Percentiles rank a stretch among this genome's conserved stretches.
Conservation (phyloP, 140 eudicot genomes). For the Anethum foeniculum region DNA sequence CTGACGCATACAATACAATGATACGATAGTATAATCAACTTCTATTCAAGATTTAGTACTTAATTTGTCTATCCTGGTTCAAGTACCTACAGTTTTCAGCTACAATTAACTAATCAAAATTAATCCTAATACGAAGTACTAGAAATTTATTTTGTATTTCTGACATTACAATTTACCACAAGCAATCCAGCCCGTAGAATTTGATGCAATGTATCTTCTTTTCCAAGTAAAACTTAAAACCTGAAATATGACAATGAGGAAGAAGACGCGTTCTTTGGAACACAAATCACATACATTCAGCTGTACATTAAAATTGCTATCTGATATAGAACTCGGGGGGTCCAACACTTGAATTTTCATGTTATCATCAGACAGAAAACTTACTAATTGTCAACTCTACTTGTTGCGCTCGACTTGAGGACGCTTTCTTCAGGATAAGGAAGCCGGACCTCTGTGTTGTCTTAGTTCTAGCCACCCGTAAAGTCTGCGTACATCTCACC, state of each 20-base stretch:
- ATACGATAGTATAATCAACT: no score
- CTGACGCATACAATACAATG: no score
- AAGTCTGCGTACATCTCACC: conserved; percentile 49
- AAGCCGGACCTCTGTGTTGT: conserved; percentile 97
- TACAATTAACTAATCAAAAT: not conserved
- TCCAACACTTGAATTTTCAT: not conserved
- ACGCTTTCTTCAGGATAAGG: conserved; percentile 79
- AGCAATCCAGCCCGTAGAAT: not conserved
- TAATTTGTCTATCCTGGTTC: not conserved
- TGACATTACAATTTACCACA: not conserved
- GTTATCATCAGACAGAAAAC: not conserved
- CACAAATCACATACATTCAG: not conserved
- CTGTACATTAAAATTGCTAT: not conserved
- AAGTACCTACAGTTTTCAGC: not conserved
- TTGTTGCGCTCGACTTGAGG: conserved; percentile 76
- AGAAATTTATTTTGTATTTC: not conserved
- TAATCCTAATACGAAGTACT: not conserved
- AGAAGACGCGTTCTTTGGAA: no score
- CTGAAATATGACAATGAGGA: no score
- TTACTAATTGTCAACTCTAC: conserved; percentile 36
- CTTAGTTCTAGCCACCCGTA: conserved; percentile 73
- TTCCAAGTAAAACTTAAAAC: no score
- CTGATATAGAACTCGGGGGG: not conserved
- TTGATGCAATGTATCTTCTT: no score
- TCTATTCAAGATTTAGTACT: not conserved